Base-by-base conservation (phyloP, 352 stramenopile genomes). In the Thalassiosira livingstoniorum region DNA sequence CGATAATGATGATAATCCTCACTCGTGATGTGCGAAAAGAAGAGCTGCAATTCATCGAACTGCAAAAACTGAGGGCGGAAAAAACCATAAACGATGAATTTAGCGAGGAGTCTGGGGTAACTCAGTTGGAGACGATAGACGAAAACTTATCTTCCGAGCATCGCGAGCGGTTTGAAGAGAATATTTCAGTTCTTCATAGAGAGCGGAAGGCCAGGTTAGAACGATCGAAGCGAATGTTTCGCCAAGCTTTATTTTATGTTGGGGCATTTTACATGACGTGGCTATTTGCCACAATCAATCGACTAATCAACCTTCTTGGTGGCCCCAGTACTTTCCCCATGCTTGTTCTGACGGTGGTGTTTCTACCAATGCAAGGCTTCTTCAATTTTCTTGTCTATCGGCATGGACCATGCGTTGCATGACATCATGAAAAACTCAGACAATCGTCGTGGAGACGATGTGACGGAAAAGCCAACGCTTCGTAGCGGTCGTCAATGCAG, bases 161-260 rank as follows among this genome's bases (percentile, higher is more conserved):
- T 32, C 2, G 21, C 1, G 13, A 2, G 7, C 13, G 21, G 21
- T n/a, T n/a, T n/a, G n/a, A n/a, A n/a, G n/a, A n/a, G n/a, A n/a
- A n/a, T n/a, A n/a, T n/a, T n/a, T n/a, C n/a, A n/a, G n/a, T n/a
- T n/a, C 27, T 64, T 18, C 31, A n/a, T 2, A 64, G 25, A 64
- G 18, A 10, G 25, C 29, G 43, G 43, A 64, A 32, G 10, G 23
- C 58, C 10, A 53, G 32, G 21, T 43, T 64, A n/a, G 58, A 78
- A 53, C 21, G 69, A 42, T 58, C 69, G 15, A 42, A 32, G 7
- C 51, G 80, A 62, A 79, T 83, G 37, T 76, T 80, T 63, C 43
- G 67, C 45, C 77, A 88, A 55, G 82, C 82, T 45, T 18, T 82
- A 10, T 83, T 75, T 11, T 88, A 88, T 66, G 29, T 88, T 21